Percentiles rank a stretch among this genome's conserved stretches.
Evolutionary conservation across 352 stramenopile genomes (phyloP).

Genomic region (Elongisporangium undulatum): DNA sequence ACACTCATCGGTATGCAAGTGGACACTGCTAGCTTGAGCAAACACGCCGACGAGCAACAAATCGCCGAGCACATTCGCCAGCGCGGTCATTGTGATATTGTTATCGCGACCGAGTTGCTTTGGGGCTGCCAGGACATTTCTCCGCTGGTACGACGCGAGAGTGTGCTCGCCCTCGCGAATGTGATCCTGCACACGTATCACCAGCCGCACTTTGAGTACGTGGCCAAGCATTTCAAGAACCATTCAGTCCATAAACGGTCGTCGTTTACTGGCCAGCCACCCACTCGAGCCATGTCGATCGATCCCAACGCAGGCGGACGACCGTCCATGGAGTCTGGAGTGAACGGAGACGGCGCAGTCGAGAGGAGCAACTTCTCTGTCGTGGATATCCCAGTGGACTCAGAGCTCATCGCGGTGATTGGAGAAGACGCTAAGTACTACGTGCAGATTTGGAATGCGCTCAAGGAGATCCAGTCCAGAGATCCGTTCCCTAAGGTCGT

Average conservation of each 20-base stretch:
- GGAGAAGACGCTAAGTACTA: slow-evolving; percentile 78
- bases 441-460: slow-evolving; percentile 73
- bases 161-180: slow-evolving; percentile 77
- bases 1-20: slow-evolving; percentile 87
- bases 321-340: background rate
- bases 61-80: slow-evolving; percentile 61
- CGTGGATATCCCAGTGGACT: slow-evolving; percentile 33
- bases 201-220: slow-evolving; percentile 75
- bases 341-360: slow-evolving; percentile 7
- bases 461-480: slow-evolving; percentile 81
- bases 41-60: slow-evolving; percentile 35
- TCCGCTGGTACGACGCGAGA: slow-evolving; percentile 79
- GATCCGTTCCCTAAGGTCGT: slow-evolving; percentile 84
- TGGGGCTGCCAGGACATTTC: slow-evolving; percentile 75
- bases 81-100: slow-evolving; percentile 59
- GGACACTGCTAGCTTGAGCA: slow-evolving; percentile 44
- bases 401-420: slow-evolving; percentile 36
- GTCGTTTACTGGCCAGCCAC: background rate
- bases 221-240: slow-evolving; percentile 80
- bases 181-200: slow-evolving; percentile 88
- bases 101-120: slow-evolving; percentile 61
- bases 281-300: background rate
- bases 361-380: slow-evolving; percentile 10
- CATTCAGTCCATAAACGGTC: slow-evolving; percentile 16
- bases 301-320: slow-evolving; percentile 1